Base-by-base conservation (phyloP, 2,329 filamentous ascomycete species). In the Ilyonectria mors-panacis region DNA sequence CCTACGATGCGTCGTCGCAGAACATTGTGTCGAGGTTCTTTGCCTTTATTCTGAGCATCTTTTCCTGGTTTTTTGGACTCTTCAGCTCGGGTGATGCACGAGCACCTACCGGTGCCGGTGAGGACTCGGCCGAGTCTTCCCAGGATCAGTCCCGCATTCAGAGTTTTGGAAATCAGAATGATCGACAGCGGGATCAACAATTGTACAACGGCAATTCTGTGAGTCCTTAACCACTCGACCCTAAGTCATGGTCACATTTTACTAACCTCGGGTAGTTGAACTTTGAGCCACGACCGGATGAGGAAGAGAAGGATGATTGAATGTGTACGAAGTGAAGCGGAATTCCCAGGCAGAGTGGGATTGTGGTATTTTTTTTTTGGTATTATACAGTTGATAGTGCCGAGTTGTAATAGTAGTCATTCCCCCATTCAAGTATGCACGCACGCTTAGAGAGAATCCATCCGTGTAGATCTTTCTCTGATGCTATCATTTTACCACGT, bases 151-250 rank as follows among this genome's bases (percentile, higher is more conserved):
- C 71, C 26, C 75, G 76, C 45, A 75, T 72, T 58, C 77, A 57
- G 50, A 69, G 77, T 58, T 77, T 77, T 68, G 73, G 78, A 70
- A 88, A 91, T 66, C 83, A 86, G 44, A 82, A 86, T 21, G 84
- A 88, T 67, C 83, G 85, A 44, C 84, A 85, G 59, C 81, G 87
- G 62, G 86, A 91, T 69, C 87, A 90, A 50, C 92, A 97, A 76
- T 88, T 97, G 53, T 97, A 98, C 78, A 98, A 98, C 76, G 95
- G 95, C 1, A 98, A 97, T 77, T 93, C 93, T 78, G 93, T 95
- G 84, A 81, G 89, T 82, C n/a, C 10, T 50, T 5, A 21, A 15
- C 26, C 12, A 42, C 15, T 23, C 23, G 47, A 19, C 30, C 17
- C 9, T 13, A 42, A 19, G 12, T 9, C n/a, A 9, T 35, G 30